A percentile compares a stretch with the other conserved stretches of the same genome.
phyloP scores from a whole-genome alignment of 306 rosid genomes.

The Echinosophora koreensis region DNA sequence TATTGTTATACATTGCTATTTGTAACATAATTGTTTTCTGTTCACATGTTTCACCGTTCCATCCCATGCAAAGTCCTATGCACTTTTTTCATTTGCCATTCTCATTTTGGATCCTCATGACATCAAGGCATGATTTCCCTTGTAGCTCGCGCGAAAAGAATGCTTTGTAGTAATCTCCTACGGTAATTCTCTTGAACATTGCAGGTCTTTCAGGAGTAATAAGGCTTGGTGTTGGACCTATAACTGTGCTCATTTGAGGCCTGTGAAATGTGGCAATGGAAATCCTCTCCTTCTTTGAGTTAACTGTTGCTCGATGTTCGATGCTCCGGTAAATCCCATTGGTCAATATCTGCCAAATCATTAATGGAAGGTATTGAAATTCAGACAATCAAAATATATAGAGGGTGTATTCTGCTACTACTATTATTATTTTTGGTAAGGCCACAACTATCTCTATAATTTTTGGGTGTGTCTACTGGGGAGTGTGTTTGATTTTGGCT shows the following conservation, averaged over 20 bases:
- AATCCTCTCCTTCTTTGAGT: conserved; percentile 16
- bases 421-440: no score
- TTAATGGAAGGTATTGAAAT: background rate
- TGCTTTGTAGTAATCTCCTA: background rate
- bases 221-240: conserved; percentile 7
- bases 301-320: conserved; percentile 1
- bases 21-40: background rate
- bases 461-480: no score
- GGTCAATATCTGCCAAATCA: background rate
- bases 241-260: background rate
- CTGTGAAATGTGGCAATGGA: background rate
- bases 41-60: background rate
- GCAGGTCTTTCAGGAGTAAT: conserved; percentile 18
- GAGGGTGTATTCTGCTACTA: no score
- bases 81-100: background rate
- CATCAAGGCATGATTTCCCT: background rate
- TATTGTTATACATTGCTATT: background rate
- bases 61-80: background rate
- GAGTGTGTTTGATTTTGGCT: no score
- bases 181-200: background rate
- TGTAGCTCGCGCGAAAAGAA: background rate
- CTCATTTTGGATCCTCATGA: background rate
- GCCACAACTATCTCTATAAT: no score
- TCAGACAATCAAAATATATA: no score
- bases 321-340: background rate